Percentiles rank a stretch among this genome's conserved stretches.
Evolutionary conservation across 1,284 basidiomycete species (phyloP).

Genomic region (Apiotrichum mycotoxinovorans): DNA sequence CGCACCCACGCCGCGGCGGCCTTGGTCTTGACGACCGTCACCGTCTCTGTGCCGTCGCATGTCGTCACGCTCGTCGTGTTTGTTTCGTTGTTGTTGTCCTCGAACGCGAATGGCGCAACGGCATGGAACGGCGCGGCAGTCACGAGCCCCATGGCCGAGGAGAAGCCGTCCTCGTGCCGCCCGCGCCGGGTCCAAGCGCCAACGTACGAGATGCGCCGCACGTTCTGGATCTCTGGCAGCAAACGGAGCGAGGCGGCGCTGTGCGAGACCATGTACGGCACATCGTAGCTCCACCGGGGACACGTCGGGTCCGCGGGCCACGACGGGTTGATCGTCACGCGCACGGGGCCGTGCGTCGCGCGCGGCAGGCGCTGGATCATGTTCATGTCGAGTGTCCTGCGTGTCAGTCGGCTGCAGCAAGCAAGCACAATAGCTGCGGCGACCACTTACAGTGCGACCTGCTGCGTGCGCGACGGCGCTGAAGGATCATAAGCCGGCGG

Average conservation of each 20-base stretch:
- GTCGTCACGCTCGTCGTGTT: neutral
- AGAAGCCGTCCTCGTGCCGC: conserved; percentile 79
- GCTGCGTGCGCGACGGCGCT: conserved; percentile 3
- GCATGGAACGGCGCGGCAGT: conserved; percentile 40
- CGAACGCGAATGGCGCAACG: conserved; percentile 43
- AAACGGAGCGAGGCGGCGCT: neutral
- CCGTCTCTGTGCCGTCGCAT: neutral
- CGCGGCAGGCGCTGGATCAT: conserved; percentile 66
- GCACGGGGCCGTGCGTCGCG: conserved; percentile 60
- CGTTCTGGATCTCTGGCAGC: conserved; percentile 58
- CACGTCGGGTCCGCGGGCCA: neutral
- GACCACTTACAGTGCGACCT: conserved; percentile 63
- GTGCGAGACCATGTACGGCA: conserved; percentile 4
- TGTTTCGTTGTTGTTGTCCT: neutral
- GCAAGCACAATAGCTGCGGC: too few species aligned
- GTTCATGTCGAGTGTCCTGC: conserved; percentile 67
- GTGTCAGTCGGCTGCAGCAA: too few species aligned
- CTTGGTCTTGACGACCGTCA: conserved; percentile 1
- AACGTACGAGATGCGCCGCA: conserved; percentile 63
- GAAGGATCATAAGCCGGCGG: conserved; percentile 14
- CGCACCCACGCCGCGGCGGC: neutral
- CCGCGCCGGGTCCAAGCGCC: conserved; percentile 72
- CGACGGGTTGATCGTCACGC: conserved; percentile 70
- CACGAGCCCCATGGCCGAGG: conserved; percentile 51
- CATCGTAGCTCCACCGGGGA: conserved; percentile 10